phyloP scores from a whole-genome alignment of 371 early-diverging fungal genomes.

The Mortierella sp. region DNA sequence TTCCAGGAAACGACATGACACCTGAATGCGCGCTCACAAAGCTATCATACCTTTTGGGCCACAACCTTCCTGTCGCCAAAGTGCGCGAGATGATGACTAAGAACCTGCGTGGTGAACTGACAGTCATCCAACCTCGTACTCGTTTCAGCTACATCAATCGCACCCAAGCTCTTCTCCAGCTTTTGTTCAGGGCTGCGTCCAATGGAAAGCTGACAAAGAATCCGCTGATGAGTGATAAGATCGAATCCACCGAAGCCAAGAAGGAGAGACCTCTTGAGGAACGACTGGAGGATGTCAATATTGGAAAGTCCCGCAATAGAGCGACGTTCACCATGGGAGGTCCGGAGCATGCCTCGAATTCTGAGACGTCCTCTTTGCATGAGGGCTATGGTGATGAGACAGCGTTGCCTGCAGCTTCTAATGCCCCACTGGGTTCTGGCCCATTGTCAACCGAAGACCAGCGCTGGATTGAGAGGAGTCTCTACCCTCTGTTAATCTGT shows the following conservation, averaged over 20 bases:
- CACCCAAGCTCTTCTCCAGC: slow-evolving; percentile 62
- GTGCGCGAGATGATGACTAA: slow-evolving; percentile 84
- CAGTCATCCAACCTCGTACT: slow-evolving; percentile 71
- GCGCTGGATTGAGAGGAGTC: slow-evolving; percentile 80
- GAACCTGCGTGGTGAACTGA: slow-evolving; percentile 94
- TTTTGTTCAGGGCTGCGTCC: slow-evolving; percentile 56
- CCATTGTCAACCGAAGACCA: slow-evolving; percentile 52
- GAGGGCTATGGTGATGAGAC: background rate
- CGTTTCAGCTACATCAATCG: slow-evolving; percentile 66
- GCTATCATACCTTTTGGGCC: slow-evolving; percentile 91
- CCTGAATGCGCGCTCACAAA: slow-evolving; percentile 97
- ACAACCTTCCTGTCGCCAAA: slow-evolving; percentile 64
- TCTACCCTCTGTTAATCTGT: slow-evolving; percentile 89
- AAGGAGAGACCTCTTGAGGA: background rate
- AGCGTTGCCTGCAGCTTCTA: background rate
- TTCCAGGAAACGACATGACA: slow-evolving; percentile 98
- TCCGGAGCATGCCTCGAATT: slow-evolving; percentile 16
- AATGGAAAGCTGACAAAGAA: slow-evolving; percentile 26
- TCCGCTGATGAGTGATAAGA: background rate
- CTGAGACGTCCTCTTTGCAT: slow-evolving; percentile 24
- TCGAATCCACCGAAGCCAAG: background rate
- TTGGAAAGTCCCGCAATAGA: slow-evolving; percentile 3
- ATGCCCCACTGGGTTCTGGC: slow-evolving; percentile 16
- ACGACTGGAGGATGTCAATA: slow-evolving; percentile 8
- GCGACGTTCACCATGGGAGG: slow-evolving; percentile 6